Conservation (phyloP, 768 basidiomycete species). For the Cubamyces lactineus region DNA sequence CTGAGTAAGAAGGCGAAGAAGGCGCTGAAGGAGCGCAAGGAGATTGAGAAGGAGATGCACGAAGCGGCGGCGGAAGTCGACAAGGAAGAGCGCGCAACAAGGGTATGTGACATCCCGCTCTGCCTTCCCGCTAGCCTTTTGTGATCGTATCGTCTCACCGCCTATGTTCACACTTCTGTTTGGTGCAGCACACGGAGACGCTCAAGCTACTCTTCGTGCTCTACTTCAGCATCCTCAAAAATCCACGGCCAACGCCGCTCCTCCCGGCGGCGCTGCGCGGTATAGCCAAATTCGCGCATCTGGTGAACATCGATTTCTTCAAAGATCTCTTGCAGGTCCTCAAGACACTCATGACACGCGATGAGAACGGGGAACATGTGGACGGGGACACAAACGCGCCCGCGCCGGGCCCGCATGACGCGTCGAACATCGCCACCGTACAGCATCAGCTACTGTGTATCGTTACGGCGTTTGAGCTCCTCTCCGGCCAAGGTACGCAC, state of each 20-base stretch:
- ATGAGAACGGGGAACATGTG: conserved; percentile 41
- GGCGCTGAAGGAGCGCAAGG: conserved; percentile 83
- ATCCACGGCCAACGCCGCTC: conserved; percentile 73
- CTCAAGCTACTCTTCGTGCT: conserved; percentile 95
- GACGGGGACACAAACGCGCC: conserved; percentile 33
- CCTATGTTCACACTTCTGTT: conserved; percentile 5
- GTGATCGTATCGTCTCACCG: conserved; percentile 26
- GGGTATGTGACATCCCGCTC: conserved; percentile 53
- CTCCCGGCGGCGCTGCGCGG: conserved; percentile 89
- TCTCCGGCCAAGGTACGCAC: conserved; percentile 86
- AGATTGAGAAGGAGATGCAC: conserved; percentile 87
- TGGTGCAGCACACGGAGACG: conserved; percentile 90
- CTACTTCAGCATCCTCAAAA: conserved; percentile 95
- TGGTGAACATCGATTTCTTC: conserved; percentile 99
- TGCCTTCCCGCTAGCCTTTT: conserved; percentile 12
- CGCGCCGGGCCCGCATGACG: conserved; percentile 19
- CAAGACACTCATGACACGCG: conserved; percentile 68
- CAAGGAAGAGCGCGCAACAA: conserved; percentile 82
- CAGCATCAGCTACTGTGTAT: conserved; percentile 80
- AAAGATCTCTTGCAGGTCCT: conserved; percentile 89
- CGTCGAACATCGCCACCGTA: conserved; percentile 44
- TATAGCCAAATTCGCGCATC: conserved; percentile 90
- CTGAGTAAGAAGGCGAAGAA: conserved; percentile 93
- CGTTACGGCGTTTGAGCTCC: conserved; percentile 94
- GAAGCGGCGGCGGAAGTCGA: conserved; percentile 96